These are phyloP conservation scores for Oropetium thomaeum DNA, from an alignment of 176 grass and related monocot genomes.

Conservation along the genomic window DNA sequence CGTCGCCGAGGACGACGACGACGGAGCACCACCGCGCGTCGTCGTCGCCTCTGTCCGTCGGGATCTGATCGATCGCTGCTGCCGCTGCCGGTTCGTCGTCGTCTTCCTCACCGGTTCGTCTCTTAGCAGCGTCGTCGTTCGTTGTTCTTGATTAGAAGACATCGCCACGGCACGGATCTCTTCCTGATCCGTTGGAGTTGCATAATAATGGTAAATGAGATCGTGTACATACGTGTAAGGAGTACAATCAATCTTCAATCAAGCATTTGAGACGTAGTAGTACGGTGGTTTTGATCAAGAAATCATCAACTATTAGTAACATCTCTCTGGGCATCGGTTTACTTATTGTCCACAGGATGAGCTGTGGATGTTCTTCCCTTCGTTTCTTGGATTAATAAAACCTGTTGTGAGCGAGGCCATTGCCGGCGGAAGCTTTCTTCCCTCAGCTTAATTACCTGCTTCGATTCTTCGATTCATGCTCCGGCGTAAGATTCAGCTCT, in stretches of 20 bases:
- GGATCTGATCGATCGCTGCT: not conserved
- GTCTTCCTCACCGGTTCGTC: not conserved
- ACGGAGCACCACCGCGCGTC: conserved; percentile 9
- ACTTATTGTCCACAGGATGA: not conserved
- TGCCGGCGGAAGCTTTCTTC: not conserved
- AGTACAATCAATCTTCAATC: conserved; percentile 10
- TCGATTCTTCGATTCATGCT: too few relatives aligned
- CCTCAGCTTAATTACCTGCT: too few relatives aligned
- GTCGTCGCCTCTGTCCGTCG: not conserved
- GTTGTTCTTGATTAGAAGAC: not conserved
- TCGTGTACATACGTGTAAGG: conserved; percentile 22
- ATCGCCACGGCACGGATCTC: not conserved
- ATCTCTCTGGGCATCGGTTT: not conserved
- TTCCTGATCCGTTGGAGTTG: not conserved
- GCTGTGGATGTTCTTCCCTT: not conserved
- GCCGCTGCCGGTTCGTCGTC: not conserved
- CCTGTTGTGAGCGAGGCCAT: not conserved
- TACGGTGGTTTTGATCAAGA: conserved; percentile 6
- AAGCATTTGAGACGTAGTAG: not conserved
- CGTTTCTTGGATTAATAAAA: not conserved
- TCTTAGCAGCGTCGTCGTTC: not conserved
- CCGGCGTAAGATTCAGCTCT: not conserved
- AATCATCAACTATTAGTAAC: not conserved
- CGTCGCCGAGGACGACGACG: conserved; percentile 24
- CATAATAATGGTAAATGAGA: not conserved